These are phyloP conservation scores for Starmerella gropengiesseri DNA, from an alignment of 805 yeast species.

Conservation along the genomic window DNA sequence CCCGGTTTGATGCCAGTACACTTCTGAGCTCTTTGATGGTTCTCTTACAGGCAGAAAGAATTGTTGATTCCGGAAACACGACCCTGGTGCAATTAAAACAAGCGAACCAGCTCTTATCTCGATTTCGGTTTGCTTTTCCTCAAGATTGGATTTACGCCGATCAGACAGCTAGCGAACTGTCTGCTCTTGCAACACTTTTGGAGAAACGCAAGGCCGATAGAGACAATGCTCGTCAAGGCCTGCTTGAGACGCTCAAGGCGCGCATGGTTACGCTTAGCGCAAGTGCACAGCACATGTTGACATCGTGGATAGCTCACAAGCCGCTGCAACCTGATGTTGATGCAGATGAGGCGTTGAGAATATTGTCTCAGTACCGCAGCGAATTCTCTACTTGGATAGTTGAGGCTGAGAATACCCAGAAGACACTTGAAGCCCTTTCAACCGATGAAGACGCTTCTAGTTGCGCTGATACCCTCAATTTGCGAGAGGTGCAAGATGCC, in stretches of 20 bases:
- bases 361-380: background rate
- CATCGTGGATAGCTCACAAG: slow-evolving; percentile 9
- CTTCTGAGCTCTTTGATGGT: background rate
- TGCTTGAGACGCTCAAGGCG: slow-evolving; percentile 29
- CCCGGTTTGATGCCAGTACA: background rate
- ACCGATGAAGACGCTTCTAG: background rate
- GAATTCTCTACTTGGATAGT: background rate
- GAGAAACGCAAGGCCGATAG: background rate
- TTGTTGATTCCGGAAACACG: background rate
- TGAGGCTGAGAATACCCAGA: background rate
- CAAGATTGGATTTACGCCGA: slow-evolving; percentile 5
- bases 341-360: slow-evolving; percentile 8
- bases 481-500: background rate
- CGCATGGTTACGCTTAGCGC: background rate
- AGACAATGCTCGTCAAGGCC: slow-evolving; percentile 26
- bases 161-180: slow-evolving; percentile 1
- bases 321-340: slow-evolving; percentile 11
- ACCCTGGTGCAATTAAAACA: background rate
- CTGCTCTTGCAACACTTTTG: background rate
- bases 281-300: background rate
- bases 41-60: background rate
- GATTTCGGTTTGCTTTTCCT: background rate
- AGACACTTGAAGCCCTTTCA: background rate
- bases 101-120: background rate
- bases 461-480: background rate